Evolutionary conservation across 106 monocot species (phyloP), one percentile per base, ranked within the genome.

Genomic region (Acorus gramineus): DNA sequence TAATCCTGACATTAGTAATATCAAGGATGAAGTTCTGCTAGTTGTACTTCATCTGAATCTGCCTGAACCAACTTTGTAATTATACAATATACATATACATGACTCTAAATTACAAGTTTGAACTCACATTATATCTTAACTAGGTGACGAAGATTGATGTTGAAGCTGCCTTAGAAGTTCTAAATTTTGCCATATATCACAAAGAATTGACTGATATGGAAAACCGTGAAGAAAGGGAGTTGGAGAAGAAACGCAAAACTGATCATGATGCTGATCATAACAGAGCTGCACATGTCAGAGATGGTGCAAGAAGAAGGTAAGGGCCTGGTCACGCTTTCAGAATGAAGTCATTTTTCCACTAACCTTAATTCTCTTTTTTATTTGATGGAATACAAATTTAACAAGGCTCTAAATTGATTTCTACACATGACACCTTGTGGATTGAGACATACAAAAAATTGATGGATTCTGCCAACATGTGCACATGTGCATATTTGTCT

Each of bases 181-280:
- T 98, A 53, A 92, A 98, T 69, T 98, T 92, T 74, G 92, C 98
- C 60, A 85, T 98, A 68, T 98, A 92, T 73, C 98, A 98, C 72
- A 88, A 88, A 79, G 92, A 98, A 65, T 74, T 98, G 56, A 89
- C 92, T 63, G 98, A 98, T 5, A 83, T 92, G 88, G 92, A 98
- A 69, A 84, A 90, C 47, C 81, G 98, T 49, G 98, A 98, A 68
- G 69, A 80, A 69, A 84, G 82, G 75, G 91, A 92, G 56, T 10
- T 67, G 55, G 85, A 98, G 59, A 81, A 81, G 98, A 83, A 92
- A 61, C 63, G 74, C 2, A 87, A 79, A 71, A 70, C 86, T 69
- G 95, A 95, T 69, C 66, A 77, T 70, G 84, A 91, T 62, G 69
- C 49, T 61, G 63, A 59, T 60, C 14, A 50, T 11, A 68, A 8